A percentile compares a stretch with the other conserved stretches of the same genome.
These are phyloP conservation scores for Mucor irregularis DNA, from an alignment of 371 early-diverging fungal species.

Conservation along the genomic window DNA sequence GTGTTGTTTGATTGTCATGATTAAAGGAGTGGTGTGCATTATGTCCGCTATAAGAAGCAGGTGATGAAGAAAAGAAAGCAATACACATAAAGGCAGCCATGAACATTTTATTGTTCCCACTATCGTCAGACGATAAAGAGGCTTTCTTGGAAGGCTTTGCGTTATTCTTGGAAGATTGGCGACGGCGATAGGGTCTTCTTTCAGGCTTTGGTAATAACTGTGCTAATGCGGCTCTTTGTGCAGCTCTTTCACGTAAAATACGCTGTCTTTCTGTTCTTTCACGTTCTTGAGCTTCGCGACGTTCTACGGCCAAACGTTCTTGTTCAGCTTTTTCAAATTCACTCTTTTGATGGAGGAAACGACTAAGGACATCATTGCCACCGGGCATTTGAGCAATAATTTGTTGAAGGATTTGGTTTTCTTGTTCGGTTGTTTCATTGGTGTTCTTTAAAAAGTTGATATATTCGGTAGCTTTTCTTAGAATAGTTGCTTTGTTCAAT, in stretches of 20 bases:
- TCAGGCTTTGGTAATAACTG: slow-evolving; percentile 29
- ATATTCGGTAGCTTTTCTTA: slow-evolving; percentile 84
- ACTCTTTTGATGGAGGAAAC: slow-evolving; percentile 26
- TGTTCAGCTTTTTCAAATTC: slow-evolving; percentile 23
- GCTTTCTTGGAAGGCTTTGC: neutral
- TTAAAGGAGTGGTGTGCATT: neutral
- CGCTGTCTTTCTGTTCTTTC: slow-evolving; percentile 25
- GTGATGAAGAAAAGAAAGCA: slow-evolving; percentile 38
- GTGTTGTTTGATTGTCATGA: slow-evolving; percentile 4
- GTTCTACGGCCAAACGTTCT: slow-evolving; percentile 25
- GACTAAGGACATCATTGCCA: slow-evolving; percentile 37
- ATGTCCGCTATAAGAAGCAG: slow-evolving; percentile 1
- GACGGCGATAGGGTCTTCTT: slow-evolving; percentile 29
- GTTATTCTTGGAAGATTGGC: slow-evolving; percentile 10
- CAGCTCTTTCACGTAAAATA: slow-evolving; percentile 29
- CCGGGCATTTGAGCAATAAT: slow-evolving; percentile 56
- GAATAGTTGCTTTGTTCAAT: slow-evolving; percentile 85
- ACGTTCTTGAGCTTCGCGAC: slow-evolving; percentile 24
- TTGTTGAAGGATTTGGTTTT: slow-evolving; percentile 48
- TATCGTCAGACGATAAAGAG: slow-evolving; percentile 4
- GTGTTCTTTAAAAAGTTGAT: slow-evolving; percentile 67
- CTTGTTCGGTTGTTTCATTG: slow-evolving; percentile 50
- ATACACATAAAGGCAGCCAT: slow-evolving; percentile 49
- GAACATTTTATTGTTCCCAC: slow-evolving; percentile 21
- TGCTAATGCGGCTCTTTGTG: slow-evolving; percentile 33